Conservation (phyloP, 495 filamentous ascomycete genomes). For the Xylaria intraflava region DNA sequence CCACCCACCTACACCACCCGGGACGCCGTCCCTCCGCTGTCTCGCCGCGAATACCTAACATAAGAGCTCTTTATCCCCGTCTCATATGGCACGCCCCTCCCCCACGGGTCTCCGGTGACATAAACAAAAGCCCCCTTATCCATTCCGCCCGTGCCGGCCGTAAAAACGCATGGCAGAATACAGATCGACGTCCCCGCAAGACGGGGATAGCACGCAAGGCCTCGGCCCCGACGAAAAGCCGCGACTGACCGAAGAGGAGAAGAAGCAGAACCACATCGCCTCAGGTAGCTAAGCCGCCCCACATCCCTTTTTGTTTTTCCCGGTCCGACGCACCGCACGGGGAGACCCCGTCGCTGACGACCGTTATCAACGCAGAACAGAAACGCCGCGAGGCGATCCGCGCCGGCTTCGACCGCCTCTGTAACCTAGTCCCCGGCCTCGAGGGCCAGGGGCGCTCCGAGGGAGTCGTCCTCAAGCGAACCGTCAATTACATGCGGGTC, state of each 20-base stretch:
- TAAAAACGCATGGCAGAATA: conserved; percentile 20
- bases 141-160: not conserved
- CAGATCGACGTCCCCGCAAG: conserved; percentile 24
- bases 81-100: not conserved
- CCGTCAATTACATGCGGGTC: conserved; percentile 63
- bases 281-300: conserved; percentile 40
- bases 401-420: conserved; percentile 77
- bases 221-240: conserved; percentile 50
- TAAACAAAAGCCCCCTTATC: not conserved
- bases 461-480: conserved; percentile 70
- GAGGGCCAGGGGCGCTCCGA: conserved; percentile 82
- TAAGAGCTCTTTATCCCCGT: not conserved
- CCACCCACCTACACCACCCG: no score
- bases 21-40: not conserved
- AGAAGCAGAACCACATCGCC: conserved; percentile 85
- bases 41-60: not conserved
- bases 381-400: conserved; percentile 83
- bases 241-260: conserved; percentile 77
- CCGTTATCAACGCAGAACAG: conserved; percentile 55
- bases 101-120: not conserved
- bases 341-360: not conserved
- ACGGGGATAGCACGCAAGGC: conserved; percentile 15
- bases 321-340: not conserved
- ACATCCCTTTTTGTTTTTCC: not conserved
- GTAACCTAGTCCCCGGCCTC: conserved; percentile 74